Base-by-base conservation (phyloP, 345 rosid genomes). In the Geranium rotundifolium region DNA sequence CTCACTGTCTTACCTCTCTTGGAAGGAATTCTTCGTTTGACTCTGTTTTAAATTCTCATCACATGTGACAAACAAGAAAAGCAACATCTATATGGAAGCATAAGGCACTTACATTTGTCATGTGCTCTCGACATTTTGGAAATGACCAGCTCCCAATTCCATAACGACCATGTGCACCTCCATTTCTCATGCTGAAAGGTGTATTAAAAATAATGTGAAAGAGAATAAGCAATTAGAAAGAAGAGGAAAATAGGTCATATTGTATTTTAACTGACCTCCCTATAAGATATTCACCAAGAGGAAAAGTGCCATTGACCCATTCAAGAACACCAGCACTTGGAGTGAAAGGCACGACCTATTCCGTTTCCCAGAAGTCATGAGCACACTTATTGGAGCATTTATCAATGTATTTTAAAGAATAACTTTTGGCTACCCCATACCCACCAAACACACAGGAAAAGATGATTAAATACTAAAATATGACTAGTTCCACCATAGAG, bases 261-360 rank as follows among this genome's bases (percentile, higher is more conserved):
- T 50, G 27, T 54, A 64, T 19, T 29, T 71, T 63, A 34, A 74
- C 83, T 57, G 31, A 92, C 98, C 98, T 87, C 78, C 93, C 97
- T 56, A 65, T 84, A 72, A 92, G 98, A 82, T 92, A 89, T 27
- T 92, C 97, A 70, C 95, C 97, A 57, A 92, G 85, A 65, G 98
- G 98, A 72, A 89, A 68, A 62, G 98, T 92, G 63, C 98, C 98
- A 79, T 85, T 80, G 61, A 92, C 98, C 98, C 97, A 92, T 74
- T 92, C 98, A 68, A 92, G 90, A 74, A 92, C 95, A 68, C 98
- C 98, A 65, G 95, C 98, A 72, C 97, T 92, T 56, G 98, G 98
- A 65, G 97, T 92, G 71, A 92, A 92, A 63, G 98, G 95, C 76
- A 92, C 74, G 68, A 92, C 97, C 98, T 92, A 80, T 75, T 60